phyloP scores from a whole-genome alignment of 2,329 filamentous ascomycete genomes.

The Alternaria tenuissima region DNA sequence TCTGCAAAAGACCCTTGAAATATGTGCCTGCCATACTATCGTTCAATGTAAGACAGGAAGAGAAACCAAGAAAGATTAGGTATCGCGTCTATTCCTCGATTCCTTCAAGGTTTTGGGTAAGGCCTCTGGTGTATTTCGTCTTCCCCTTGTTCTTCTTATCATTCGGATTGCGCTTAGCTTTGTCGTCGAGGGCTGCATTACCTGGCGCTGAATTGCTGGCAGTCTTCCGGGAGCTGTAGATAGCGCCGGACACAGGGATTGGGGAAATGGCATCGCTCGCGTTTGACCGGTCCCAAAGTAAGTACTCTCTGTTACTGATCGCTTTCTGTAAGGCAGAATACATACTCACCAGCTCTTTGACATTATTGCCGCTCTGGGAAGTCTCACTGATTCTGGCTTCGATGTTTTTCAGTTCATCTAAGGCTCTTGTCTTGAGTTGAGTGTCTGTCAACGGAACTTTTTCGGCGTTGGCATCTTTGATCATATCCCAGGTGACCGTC shows the following conservation, averaged over 20 bases:
- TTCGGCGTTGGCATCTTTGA: constrained; percentile 3
- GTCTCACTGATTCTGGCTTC: not conserved
- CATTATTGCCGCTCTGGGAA: not conserved
- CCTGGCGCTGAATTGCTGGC: not conserved
- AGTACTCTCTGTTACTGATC: not conserved
- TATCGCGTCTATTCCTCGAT: not conserved
- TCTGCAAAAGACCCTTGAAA: not conserved
- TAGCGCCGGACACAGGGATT: not conserved
- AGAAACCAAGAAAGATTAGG: not conserved
- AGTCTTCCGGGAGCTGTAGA: not conserved
- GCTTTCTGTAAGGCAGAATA: not conserved
- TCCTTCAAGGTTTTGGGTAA: not conserved
- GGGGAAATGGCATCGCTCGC: not conserved
- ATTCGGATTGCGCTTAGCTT: not conserved
- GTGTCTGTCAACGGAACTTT: not conserved
- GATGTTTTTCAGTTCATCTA: not conserved
- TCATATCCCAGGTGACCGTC: constrained; percentile 12
- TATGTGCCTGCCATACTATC: not conserved
- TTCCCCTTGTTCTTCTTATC: not conserved
- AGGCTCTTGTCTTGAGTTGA: not conserved
- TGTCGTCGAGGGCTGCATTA: not conserved
- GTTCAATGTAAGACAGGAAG: not conserved
- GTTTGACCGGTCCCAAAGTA: not conserved
- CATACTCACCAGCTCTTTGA: not conserved
- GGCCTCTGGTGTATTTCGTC: not conserved